Percentiles rank a stretch among this genome's conserved stretches.
These are phyloP conservation scores for Trametes maxima DNA, from an alignment of 768 basidiomycete genomes.

Conservation along the genomic window DNA sequence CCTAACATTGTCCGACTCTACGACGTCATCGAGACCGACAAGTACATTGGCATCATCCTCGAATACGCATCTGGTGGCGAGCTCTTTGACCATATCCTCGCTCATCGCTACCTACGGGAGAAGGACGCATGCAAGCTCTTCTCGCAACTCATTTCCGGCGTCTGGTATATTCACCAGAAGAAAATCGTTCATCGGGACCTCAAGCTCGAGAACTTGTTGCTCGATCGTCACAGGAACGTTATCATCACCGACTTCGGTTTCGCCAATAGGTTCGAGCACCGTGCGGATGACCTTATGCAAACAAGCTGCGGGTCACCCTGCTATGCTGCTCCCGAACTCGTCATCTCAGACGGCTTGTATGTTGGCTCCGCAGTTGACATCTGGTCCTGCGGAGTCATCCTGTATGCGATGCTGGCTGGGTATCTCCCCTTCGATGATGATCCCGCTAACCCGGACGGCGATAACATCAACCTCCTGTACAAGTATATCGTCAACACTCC, in stretches of 20 bases:
- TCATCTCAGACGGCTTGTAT: slow-evolving; percentile 96
- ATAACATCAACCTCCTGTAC: slow-evolving; percentile 98
- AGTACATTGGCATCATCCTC: slow-evolving; percentile 98
- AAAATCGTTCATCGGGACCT: slow-evolving; percentile 99
- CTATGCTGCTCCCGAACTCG: slow-evolving; percentile 97
- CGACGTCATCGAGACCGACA: slow-evolving; percentile 99
- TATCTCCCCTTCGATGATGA: slow-evolving; percentile 99
- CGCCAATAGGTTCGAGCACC: slow-evolving; percentile 95
- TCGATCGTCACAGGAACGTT: slow-evolving; percentile 96
- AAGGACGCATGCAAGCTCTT: slow-evolving; percentile 94
- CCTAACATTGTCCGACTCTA: slow-evolving; percentile 98
- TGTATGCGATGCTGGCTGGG: slow-evolving; percentile 96
- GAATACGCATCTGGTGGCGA: slow-evolving; percentile 99
- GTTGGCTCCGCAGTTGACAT: slow-evolving; percentile 98
- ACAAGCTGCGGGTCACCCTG: slow-evolving; percentile 97
- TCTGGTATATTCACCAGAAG: slow-evolving; percentile 98
- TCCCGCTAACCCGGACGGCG: slow-evolving; percentile 96
- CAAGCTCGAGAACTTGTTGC: slow-evolving; percentile 96
- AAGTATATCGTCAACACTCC: slow-evolving; percentile 98
- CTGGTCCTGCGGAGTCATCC: slow-evolving; percentile 94
- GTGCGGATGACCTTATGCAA: slow-evolving; percentile 94
- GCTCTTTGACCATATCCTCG: slow-evolving; percentile 97
- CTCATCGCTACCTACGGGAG: slow-evolving; percentile 94
- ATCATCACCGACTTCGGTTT: slow-evolving; percentile 99
- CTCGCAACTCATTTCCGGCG: slow-evolving; percentile 96